A percentile compares a stretch with the other conserved stretches of the same genome.
phyloP scores from a whole-genome alignment of 495 filamentous ascomycete genomes.

The Hypoxylon fuscum region DNA sequence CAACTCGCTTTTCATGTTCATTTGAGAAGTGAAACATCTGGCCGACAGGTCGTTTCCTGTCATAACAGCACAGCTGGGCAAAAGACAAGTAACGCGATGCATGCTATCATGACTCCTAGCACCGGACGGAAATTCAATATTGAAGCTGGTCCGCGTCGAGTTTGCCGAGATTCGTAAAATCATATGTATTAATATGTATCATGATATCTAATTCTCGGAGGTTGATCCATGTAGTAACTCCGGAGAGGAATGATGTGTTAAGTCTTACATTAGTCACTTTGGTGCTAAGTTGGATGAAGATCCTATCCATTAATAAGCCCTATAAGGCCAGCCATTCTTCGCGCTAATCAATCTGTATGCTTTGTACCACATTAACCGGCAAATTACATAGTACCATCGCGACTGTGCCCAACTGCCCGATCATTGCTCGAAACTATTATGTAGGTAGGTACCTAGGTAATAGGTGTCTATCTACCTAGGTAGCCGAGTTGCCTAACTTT shows the following conservation, averaged over 20 bases:
- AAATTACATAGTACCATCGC: constrained; percentile 12
- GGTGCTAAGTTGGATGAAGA: constrained; percentile 15
- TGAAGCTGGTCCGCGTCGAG: not conserved
- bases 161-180: not conserved
- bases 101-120: not conserved
- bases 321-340: constrained; percentile 9
- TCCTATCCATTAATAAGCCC: constrained; percentile 21
- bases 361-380: constrained; percentile 21
- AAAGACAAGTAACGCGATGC: not conserved
- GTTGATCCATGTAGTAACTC: constrained; percentile 12
- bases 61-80: not conserved
- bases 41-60: no score
- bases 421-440: not conserved
- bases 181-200: not conserved
- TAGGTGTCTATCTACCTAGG: not conserved
- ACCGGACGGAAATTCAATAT: not conserved
- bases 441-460: constrained; percentile 1
- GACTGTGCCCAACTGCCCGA: constrained; percentile 18
- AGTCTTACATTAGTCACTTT: constrained; percentile 15
- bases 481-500: no score
- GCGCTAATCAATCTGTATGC: constrained; percentile 3
- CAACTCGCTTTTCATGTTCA: not conserved
- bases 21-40: no score
- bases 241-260: not conserved
- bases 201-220: no score